phyloP scores from a whole-genome alignment of 73 alveolate genomes.

The Paramecium caudatum region DNA sequence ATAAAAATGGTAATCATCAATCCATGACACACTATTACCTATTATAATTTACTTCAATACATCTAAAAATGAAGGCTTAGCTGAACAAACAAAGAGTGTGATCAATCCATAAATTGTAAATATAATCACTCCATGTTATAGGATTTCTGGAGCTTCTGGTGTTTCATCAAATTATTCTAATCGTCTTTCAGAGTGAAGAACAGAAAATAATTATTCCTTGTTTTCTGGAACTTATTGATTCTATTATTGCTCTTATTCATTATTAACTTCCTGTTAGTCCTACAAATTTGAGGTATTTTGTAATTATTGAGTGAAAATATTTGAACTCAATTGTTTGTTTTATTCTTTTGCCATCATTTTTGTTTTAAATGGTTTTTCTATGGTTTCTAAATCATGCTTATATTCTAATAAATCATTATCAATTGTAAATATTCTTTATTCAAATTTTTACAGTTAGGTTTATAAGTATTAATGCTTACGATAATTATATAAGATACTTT shows the following conservation, averaged over 20 bases:
- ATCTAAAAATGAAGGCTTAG: conserved; percentile 65
- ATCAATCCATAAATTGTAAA: conserved; percentile 36
- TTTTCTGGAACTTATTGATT: background rate
- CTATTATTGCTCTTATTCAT: conserved; percentile 16
- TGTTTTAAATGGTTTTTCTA: conserved; percentile 11
- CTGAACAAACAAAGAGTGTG: conserved; percentile 44
- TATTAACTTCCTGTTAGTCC: background rate
- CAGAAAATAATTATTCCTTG: background rate
- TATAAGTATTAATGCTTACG: conserved; percentile 45
- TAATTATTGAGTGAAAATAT: background rate
- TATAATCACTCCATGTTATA: conserved; percentile 35
- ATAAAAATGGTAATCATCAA: conserved; percentile 4
- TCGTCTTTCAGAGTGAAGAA: background rate
- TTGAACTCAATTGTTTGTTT: background rate
- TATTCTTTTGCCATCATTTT: background rate
- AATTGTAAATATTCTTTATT: conserved; percentile 8
- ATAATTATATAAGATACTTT: background rate
- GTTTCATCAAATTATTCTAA: background rate
- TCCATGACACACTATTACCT: conserved; percentile 63
- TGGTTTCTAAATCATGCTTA: background rate
- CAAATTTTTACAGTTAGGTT: conserved; percentile 21
- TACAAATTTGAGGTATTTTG: conserved; percentile 4
- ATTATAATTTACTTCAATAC: background rate
- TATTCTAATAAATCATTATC: conserved; percentile 35
- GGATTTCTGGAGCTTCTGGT: background rate